Conservation (phyloP, 108 stramenopile genomes). For the Bacterosira constricta region DNA sequence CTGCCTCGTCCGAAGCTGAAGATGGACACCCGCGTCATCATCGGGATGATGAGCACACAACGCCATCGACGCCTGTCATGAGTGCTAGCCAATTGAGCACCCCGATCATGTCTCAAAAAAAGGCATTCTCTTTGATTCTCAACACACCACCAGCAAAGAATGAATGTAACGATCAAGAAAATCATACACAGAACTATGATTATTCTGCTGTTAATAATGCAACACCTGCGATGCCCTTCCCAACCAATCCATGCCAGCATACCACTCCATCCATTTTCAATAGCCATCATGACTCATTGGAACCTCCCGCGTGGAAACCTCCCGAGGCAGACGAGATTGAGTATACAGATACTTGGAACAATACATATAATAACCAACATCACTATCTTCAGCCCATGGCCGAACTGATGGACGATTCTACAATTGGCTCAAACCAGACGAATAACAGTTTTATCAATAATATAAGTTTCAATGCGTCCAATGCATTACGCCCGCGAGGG, state of each 20-base stretch:
- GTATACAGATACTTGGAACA: conserved; percentile 43
- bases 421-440: conserved; percentile 37
- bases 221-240: too few relatives aligned
- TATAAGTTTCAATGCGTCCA: conserved; percentile 1
- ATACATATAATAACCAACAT: conserved; percentile 28
- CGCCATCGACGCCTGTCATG: conserved; percentile 8
- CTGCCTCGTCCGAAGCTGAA: not conserved
- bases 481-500: conserved; percentile 27
- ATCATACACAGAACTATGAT: not conserved
- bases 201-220: too few relatives aligned
- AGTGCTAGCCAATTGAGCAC: conserved; percentile 27
- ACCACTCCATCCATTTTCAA: conserved; percentile 4
- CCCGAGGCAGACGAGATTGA: conserved; percentile 35
- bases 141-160: conserved; percentile 17
- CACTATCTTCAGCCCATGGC: conserved; percentile 21
- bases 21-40: not conserved
- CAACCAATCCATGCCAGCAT: not conserved
- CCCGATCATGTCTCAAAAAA: conserved; percentile 24
- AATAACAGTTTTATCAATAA: conserved; percentile 32
- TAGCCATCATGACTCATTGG: conserved; percentile 15
- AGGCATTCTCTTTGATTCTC: not conserved
- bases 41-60: not conserved
- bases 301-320: conserved; percentile 45
- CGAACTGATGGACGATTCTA: conserved; percentile 12
- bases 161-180: not conserved